phyloP scores from a whole-genome alignment of 257 asterid genomes.

The Mitragyna speciosa region DNA sequence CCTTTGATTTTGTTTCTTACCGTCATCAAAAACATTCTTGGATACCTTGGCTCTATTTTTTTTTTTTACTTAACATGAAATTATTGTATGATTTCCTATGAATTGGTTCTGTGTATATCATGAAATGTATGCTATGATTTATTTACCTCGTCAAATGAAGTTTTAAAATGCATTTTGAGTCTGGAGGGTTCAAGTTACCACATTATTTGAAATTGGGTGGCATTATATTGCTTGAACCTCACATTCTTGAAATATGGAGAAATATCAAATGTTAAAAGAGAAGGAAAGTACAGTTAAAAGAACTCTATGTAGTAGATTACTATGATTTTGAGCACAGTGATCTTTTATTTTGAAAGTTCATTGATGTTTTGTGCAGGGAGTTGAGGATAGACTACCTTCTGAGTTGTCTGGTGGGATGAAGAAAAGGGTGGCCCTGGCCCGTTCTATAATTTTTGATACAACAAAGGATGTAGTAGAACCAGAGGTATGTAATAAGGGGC shows the following conservation, averaged over 20 bases:
- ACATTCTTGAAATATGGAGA: not conserved
- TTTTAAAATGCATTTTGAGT: not conserved
- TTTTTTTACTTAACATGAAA: not conserved
- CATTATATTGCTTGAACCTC: not conserved
- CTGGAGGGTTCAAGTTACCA: not conserved
- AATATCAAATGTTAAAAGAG: conserved; percentile 1
- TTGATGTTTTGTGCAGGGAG: conserved; percentile 60
- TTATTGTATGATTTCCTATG: no score
- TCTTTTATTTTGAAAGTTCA: conserved; percentile 19
- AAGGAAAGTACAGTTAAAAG: not conserved
- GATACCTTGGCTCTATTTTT: not conserved
- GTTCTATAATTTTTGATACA: conserved; percentile 89
- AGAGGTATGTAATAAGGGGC: conserved; percentile 57
- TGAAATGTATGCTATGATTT: not conserved
- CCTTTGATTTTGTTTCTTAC: not conserved
- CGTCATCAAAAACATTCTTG: not conserved
- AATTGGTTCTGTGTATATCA: not conserved
- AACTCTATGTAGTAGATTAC: not conserved
- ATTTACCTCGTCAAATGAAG: not conserved
- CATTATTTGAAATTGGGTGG: not conserved
- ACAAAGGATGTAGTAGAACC: conserved; percentile 84
- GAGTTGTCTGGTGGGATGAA: conserved; percentile 99
- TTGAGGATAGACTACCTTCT: conserved; percentile 89
- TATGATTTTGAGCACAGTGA: not conserved
- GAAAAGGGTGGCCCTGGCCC: conserved; percentile 98